Base-by-base conservation (phyloP, 352 stramenopile species). In the Detonula confervacea region DNA sequence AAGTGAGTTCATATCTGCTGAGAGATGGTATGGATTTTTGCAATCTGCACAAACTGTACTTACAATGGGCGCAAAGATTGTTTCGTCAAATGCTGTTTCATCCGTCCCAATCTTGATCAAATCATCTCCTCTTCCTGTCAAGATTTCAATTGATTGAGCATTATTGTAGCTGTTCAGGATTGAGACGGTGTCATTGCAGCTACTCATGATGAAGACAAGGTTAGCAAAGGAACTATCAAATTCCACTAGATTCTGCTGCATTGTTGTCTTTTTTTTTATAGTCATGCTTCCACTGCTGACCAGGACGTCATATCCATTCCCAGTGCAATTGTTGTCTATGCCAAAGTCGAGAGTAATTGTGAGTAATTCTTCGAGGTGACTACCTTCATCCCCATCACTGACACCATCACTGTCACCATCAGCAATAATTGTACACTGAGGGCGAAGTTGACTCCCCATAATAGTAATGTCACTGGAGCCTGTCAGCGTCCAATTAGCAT, bases 401-500 rank as follows among this genome's bases (percentile, higher is more conserved):
- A 37, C 3, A 37, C 8, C 30, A 37, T 37, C 30, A 37, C 30
- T 42, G 29, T 35, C 30, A 18, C 30, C 55, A 30, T 51, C 14
- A 64, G 55, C 55, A 7, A 44, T 39, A 20, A 66, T 35, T 18
- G 35, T 14, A 49, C 57, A 66, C 11, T 2, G 8, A 35, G 20
- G 35, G 14, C 30, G 16, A 22, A 71, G 29, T 35, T 71, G 46
- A 46, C 39, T 71, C 24, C 62, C 62, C 51, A 62, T 62, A 9
- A 71, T 42, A 25, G 24, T 62, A 49, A 71, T 47, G 18, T 52
- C 33, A 39, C 24, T 57, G 22, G 59, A 33, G 18, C 62, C 62
- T 37, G 29, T n/a, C 11, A 71, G 27, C 3, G 29, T 62, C 62
- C 61, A 73, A 9, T 47, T 2, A 39, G 64, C 51, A 52, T 73